phyloP scores from a whole-genome alignment of 2,329 filamentous ascomycete genomes.

The Paraphaeosphaeria sporulosa region DNA sequence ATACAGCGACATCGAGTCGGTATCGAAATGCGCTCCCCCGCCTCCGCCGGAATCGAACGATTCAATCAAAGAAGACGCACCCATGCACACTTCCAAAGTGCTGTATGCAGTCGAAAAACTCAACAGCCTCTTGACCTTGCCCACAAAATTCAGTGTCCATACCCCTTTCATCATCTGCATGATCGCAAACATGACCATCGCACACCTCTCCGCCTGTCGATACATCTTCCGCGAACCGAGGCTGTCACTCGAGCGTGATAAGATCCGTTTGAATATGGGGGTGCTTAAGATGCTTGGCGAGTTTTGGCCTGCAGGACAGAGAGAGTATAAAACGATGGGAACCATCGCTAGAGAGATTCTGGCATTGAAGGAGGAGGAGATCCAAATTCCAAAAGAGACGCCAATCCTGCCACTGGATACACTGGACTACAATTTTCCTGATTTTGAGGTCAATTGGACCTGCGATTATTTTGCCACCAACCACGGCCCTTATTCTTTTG shows the following conservation, averaged over 20 bases:
- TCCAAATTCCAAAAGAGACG: conserved; percentile 16
- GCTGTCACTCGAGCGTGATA: conserved; percentile 28
- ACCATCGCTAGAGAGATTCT: conserved; percentile 30
- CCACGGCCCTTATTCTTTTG: background rate
- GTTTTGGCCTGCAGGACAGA: conserved; percentile 27
- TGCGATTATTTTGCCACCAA: conserved; percentile 17
- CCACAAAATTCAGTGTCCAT: conserved; percentile 27
- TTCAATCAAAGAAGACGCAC: conserved; percentile 18
- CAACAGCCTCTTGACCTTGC: conserved; percentile 31
- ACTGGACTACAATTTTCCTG: conserved; percentile 24
- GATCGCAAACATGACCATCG: conserved; percentile 36
- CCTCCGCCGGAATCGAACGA: conserved; percentile 26
- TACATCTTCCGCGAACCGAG: conserved; percentile 31
- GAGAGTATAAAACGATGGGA: conserved; percentile 27
- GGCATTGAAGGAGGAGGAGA: conserved; percentile 24
- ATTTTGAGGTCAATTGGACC: conserved; percentile 26
- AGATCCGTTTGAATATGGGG: conserved; percentile 37
- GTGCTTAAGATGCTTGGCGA: conserved; percentile 33
- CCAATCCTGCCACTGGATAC: conserved; percentile 19
- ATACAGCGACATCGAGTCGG: conserved; percentile 26
- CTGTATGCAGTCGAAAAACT: conserved; percentile 28
- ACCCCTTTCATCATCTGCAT: conserved; percentile 41
- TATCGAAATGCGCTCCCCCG: conserved; percentile 33
- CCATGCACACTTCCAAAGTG: conserved; percentile 34
- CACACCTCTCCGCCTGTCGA: conserved; percentile 33